Percentiles rank a stretch among this genome's conserved stretches.
phyloP scores from a whole-genome alignment of 177 flowering plant species.

The Telopea speciosissima region DNA sequence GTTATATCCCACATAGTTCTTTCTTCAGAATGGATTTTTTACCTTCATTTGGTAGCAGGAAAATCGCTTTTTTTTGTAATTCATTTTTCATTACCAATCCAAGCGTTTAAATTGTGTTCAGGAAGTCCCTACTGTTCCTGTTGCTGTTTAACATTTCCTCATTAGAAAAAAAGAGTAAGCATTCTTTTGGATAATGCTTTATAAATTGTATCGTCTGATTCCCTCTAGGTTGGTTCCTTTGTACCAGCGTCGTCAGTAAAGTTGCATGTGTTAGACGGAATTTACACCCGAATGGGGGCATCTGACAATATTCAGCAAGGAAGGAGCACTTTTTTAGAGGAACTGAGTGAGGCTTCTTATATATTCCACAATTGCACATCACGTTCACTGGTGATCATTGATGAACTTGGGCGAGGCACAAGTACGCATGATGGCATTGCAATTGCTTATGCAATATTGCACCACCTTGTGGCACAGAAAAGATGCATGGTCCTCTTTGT shows the following conservation, averaged over 20 bases:
- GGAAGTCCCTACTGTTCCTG: neutral
- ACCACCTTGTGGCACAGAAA: slow-evolving; percentile 59
- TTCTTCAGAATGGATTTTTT: too few relatives aligned
- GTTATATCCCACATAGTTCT: too few relatives aligned
- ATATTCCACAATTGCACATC: slow-evolving; percentile 61
- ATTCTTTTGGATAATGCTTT: slow-evolving; percentile 9
- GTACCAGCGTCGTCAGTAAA: slow-evolving; percentile 86
- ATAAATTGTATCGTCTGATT: slow-evolving; percentile 21
- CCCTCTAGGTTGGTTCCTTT: slow-evolving; percentile 85
- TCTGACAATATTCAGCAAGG: slow-evolving; percentile 90
- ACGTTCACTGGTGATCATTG: slow-evolving; percentile 73
- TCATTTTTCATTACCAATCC: neutral
- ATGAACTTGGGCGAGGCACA: slow-evolving; percentile 97
- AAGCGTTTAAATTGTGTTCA: neutral
- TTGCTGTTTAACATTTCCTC: neutral
- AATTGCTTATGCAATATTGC: slow-evolving; percentile 86
- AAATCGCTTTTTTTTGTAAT: neutral
- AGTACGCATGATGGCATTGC: slow-evolving; percentile 98
- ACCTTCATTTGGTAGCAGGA: too few relatives aligned
- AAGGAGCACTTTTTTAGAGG: slow-evolving; percentile 91
- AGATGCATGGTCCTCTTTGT: slow-evolving; percentile 86
- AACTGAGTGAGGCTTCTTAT: slow-evolving; percentile 76
- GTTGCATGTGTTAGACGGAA: slow-evolving; percentile 76
- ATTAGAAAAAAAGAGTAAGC: neutral
- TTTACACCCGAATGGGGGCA: slow-evolving; percentile 89